Conservation (phyloP, 495 filamentous ascomycete genomes). For the Friedmanniomyces endolithicus region DNA sequence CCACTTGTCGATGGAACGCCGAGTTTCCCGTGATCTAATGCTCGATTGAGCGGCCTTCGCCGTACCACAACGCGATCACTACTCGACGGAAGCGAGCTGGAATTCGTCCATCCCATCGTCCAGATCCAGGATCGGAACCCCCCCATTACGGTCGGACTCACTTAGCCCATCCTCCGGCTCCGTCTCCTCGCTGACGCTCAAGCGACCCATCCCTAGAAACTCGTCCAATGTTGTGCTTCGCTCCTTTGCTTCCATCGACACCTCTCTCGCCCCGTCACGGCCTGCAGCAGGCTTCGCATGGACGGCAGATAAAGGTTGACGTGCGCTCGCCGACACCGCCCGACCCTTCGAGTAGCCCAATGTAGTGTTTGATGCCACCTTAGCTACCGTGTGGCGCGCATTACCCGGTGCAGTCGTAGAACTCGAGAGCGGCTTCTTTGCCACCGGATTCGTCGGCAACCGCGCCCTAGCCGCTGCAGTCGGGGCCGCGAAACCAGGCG, state of each 20-base stretch:
- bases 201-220: conserved; percentile 4
- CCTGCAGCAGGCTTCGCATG: not conserved
- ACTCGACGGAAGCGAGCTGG: not conserved
- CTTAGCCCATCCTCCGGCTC: not conserved
- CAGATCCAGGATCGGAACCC: not conserved
- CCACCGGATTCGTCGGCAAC: conserved; percentile 29
- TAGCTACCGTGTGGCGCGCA: conserved; percentile 49
- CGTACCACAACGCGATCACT: not conserved
- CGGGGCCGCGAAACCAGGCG: conserved; percentile 28
- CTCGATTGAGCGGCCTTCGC: too few species aligned
- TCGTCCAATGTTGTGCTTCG: conserved; percentile 2
- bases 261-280: not conserved
- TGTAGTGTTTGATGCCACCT: conserved; percentile 55
- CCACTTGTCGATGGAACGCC: too few species aligned
- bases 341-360: conserved; percentile 72
- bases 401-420: conserved; percentile 30
- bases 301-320: conserved; percentile 19
- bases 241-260: not conserved
- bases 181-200: not conserved
- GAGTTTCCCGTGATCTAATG: too few species aligned
- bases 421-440: conserved; percentile 31
- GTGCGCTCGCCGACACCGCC: conserved; percentile 41
- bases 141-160: not conserved
- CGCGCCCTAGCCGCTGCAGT: conserved; percentile 34
- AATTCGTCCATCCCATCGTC: conserved; percentile 7